A percentile compares a stretch with the other conserved stretches of the same genome.
Evolutionary conservation across 331 rosid species (phyloP).

Genomic region (Phaseolus coccineus): DNA sequence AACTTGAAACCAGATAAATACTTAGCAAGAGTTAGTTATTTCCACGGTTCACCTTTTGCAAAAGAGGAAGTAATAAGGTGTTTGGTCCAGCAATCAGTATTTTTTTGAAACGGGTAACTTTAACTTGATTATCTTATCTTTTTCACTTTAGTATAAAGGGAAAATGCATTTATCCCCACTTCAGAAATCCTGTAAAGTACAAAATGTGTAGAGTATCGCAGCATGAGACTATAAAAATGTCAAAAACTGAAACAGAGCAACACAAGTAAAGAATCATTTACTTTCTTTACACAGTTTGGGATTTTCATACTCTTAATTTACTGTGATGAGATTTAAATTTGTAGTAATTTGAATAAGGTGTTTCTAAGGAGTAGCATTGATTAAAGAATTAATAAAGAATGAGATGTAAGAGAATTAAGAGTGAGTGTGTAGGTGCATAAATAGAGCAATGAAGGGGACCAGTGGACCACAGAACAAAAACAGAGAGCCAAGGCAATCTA

Average conservation of each 20-base stretch:
- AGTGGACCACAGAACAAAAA: constrained; percentile 16
- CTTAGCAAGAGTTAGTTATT: no score
- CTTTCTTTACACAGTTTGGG: not conserved
- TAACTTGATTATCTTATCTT: constrained; percentile 3
- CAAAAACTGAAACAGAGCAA: not conserved
- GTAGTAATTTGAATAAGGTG: no score
- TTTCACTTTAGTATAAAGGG: not conserved
- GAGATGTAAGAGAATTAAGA: no score
- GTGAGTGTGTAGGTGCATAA: not conserved
- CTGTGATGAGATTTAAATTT: no score
- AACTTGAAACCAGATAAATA: no score
- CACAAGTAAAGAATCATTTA: constrained; percentile 37
- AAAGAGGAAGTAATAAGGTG: no score
- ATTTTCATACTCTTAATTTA: no score
- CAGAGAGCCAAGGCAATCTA: not conserved
- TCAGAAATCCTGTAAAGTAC: constrained; percentile 9
- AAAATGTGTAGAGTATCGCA: not conserved
- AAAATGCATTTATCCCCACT: constrained; percentile 29
- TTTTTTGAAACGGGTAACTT: constrained; percentile 40
- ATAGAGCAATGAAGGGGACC: constrained; percentile 18
- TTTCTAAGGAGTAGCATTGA: no score
- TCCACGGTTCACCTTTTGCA: no score
- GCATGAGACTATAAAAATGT: not conserved
- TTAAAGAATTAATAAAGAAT: no score
- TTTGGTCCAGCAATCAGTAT: no score